These are phyloP conservation scores for Ceratobasidium theobromae DNA, from an alignment of 1,284 basidiomycete genomes.

Conservation along the genomic window DNA sequence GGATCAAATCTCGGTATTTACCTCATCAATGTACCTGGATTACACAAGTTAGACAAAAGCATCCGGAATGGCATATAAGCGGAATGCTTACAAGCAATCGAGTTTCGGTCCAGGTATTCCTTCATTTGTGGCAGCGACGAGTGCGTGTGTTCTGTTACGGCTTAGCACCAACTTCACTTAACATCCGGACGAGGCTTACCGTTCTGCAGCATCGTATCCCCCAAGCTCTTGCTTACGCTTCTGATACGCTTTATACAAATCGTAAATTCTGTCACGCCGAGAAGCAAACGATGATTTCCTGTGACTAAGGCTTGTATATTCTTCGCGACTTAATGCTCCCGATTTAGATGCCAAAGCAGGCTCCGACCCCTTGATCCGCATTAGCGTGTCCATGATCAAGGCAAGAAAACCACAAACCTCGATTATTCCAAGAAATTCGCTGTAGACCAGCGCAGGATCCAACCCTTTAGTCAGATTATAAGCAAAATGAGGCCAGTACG, in stretches of 20 bases:
- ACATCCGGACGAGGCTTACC: conserved; percentile 45
- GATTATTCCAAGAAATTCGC: conserved; percentile 60
- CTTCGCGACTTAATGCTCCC: conserved; percentile 49
- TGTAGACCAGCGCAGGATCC: conserved; percentile 65
- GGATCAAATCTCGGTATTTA: conserved; percentile 33
- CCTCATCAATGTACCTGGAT: conserved; percentile 71
- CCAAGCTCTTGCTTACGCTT: conserved; percentile 49
- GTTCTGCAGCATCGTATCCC: conserved; percentile 65
- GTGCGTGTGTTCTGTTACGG: conserved; percentile 24
- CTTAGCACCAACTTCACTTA: background rate
- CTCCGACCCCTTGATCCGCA: conserved; percentile 56
- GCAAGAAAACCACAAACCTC: background rate
- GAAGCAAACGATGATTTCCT: conserved; percentile 57
- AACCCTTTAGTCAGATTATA: conserved; percentile 53
- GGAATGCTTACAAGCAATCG: conserved; percentile 40
- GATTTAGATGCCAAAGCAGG: conserved; percentile 44
- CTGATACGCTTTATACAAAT: conserved; percentile 57
- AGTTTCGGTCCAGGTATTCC: background rate
- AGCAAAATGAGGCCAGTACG: conserved; percentile 66
- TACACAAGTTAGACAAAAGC: conserved; percentile 43
- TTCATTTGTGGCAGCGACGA: conserved; percentile 1
- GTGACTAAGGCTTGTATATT: conserved; percentile 53
- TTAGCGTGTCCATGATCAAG: background rate
- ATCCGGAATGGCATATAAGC: background rate
- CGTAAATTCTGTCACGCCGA: conserved; percentile 54